phyloP scores from a whole-genome alignment of 2,329 filamentous ascomycete genomes.

The Aspergillus aculeatinus region DNA sequence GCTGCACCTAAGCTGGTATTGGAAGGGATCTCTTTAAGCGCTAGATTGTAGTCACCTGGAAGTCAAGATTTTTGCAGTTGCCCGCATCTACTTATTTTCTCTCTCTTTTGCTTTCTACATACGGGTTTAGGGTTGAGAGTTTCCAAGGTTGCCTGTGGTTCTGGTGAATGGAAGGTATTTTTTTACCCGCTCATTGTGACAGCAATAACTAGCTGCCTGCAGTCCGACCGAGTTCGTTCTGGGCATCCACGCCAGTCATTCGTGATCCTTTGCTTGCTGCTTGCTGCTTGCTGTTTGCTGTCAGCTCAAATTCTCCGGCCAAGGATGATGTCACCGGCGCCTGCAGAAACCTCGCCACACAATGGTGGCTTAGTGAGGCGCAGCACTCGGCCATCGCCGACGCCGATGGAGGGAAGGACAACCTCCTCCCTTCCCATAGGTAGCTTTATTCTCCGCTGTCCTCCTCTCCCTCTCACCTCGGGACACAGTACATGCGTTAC shows the following conservation, averaged over 20 bases:
- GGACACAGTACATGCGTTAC: neutral
- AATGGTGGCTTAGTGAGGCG: conserved; percentile 17
- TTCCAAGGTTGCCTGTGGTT: neutral
- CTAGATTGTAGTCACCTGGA: conserved; percentile 1
- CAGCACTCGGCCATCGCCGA: conserved; percentile 16
- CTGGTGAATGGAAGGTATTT: no score
- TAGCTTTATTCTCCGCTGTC: conserved; percentile 1
- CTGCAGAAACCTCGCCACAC: conserved; percentile 18
- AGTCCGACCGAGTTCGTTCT: neutral
- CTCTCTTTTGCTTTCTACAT: neutral
- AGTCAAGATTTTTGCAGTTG: neutral
- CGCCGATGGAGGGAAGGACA: neutral
- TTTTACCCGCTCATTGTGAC: neutral
- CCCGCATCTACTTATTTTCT: neutral
- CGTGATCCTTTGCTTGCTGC: neutral
- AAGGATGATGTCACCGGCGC: conserved; percentile 7
- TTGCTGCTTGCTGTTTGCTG: neutral
- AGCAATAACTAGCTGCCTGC: neutral
- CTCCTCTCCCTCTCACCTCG: neutral
- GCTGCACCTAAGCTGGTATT: neutral
- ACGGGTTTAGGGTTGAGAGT: neutral
- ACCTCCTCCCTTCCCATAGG: neutral
- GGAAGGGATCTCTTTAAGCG: neutral
- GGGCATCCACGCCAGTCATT: neutral
- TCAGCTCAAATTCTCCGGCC: neutral